Evolutionary conservation across 1,284 basidiomycete species (phyloP), one percentile per base, ranked within the genome.

Genomic region (Heterobasidion annosum): DNA sequence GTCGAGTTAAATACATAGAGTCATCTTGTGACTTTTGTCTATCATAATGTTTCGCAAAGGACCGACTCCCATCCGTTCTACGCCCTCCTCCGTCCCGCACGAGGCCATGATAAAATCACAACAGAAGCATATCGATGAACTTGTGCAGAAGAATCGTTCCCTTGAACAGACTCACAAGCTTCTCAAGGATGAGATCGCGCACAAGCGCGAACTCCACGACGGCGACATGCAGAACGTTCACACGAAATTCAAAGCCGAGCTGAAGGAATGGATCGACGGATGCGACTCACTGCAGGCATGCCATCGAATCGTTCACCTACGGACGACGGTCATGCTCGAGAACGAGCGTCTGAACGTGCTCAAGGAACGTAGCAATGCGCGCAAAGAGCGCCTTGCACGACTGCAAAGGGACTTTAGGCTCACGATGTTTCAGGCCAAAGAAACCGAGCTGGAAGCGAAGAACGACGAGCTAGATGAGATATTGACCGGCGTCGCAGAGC

Each of bases 371-470:
- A 79, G 82, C 52, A 66, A 68, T 16, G 66, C 72, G 45, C 68
- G 83, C 57, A 67, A 67, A 57, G 83, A 86, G 67, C 79, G 77
- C 51, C 61, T 85, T 32, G 73, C 76, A 53, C 66, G 74, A 40
- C 57, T 83, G 45, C 80, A 82, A 62, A 71, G 83, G 54, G 86
- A 90, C 57, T 79, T 73, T 61, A 75, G 76, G 63, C 76, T 89
- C 53, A 78, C 75, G 8, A 75, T 79, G 66, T 87, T 85, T 61
- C 81, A 84, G 64, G 73, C 72, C 16, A 73, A 74, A 55, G 84
- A 87, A 61, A 68, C 70, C 7, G 82, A 83, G 58, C 67, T 86
- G 45, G 80, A 85, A 61, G 63, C 67, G 43, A 64, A 66, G 19
- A 52, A 68, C 9, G 63, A 59, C 8, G 59, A 64, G 50, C 59